phyloP scores from a whole-genome alignment of 2,329 filamentous ascomycete species.

The Colletotrichum caudatum region DNA sequence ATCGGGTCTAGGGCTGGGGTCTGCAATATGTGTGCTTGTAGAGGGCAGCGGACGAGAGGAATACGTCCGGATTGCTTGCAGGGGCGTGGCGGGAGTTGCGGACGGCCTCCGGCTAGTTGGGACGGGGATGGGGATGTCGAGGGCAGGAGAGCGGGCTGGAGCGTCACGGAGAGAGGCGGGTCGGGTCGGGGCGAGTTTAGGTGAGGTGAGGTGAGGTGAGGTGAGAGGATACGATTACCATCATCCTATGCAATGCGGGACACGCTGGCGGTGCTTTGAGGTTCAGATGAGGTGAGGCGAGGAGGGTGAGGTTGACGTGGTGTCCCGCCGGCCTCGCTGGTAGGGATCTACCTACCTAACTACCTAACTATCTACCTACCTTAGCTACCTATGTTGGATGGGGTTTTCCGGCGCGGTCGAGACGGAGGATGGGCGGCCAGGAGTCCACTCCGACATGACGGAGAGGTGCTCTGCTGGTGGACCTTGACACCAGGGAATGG shows the following conservation, averaged over 20 bases:
- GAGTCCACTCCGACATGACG: not conserved
- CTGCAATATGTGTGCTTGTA: not conserved
- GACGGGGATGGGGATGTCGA: not conserved
- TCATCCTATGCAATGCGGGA: slow-evolving; percentile 41
- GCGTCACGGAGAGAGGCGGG: slow-evolving; percentile 3
- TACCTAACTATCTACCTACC: too few relatives aligned
- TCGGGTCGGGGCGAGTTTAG: too few relatives aligned
- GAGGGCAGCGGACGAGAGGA: too few relatives aligned
- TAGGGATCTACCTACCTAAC: not conserved
- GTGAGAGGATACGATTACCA: slow-evolving; percentile 10
- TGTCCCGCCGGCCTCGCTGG: not conserved
- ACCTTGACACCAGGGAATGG: not conserved
- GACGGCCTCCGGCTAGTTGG: not conserved
- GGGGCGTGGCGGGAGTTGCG: not conserved
- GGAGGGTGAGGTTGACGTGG: slow-evolving; percentile 17
- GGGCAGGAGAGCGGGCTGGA: too few relatives aligned
- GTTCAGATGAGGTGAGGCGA: slow-evolving; percentile 1
- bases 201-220: not conserved
- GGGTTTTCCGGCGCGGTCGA: not conserved
- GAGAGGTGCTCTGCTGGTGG: not conserved
- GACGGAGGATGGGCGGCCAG: not conserved
- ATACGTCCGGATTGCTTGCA: not conserved
- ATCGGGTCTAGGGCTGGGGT: not conserved
- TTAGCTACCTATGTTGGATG: not conserved
- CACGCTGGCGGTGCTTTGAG: slow-evolving; percentile 37